phyloP scores from a whole-genome alignment of 108 stramenopile species.

The Fistulifera solaris region DNA sequence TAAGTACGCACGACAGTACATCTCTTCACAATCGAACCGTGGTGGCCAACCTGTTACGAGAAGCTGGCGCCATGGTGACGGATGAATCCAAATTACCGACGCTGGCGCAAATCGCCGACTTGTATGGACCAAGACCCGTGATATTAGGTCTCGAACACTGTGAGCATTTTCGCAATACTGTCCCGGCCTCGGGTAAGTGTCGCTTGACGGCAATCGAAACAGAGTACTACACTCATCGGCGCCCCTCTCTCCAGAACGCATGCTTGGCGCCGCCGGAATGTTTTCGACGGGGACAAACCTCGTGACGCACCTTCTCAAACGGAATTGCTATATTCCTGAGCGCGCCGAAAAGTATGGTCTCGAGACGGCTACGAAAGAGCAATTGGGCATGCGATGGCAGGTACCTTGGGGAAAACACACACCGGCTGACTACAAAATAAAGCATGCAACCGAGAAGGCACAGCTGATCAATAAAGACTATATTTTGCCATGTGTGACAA shows the following conservation, averaged over 20 bases:
- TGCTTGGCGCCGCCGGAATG: slow-evolving; percentile 65
- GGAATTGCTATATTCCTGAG: slow-evolving; percentile 72
- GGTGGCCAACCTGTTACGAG: too few species aligned
- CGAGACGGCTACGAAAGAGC: slow-evolving; percentile 36
- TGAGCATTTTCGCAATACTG: slow-evolving; percentile 36
- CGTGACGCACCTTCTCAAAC: slow-evolving; percentile 52
- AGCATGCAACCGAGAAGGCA: slow-evolving; percentile 37
- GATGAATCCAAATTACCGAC: slow-evolving; percentile 33
- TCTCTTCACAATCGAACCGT: too few species aligned
- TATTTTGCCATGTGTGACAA: slow-evolving; percentile 59
- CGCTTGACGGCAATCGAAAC: too few species aligned
- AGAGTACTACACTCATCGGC: slow-evolving; percentile 32
- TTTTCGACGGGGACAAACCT: slow-evolving; percentile 81
- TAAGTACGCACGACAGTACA: too few species aligned
- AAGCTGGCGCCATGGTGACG: too few species aligned
- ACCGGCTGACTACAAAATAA: slow-evolving; percentile 39
- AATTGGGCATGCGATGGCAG: slow-evolving; percentile 70
- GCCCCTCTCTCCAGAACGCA: slow-evolving; percentile 24
- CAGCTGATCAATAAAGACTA: slow-evolving; percentile 38
- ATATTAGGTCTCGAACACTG: slow-evolving; percentile 63
- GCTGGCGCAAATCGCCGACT: slow-evolving; percentile 34
- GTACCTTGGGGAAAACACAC: slow-evolving; percentile 74
- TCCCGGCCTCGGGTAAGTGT: slow-evolving; percentile 28
- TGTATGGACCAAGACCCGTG: slow-evolving; percentile 50
- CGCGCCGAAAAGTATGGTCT: slow-evolving; percentile 37